These are phyloP conservation scores for Pseudogymnoascus pannorum DNA, from an alignment of 2,329 filamentous ascomycete species.

Conservation along the genomic window DNA sequence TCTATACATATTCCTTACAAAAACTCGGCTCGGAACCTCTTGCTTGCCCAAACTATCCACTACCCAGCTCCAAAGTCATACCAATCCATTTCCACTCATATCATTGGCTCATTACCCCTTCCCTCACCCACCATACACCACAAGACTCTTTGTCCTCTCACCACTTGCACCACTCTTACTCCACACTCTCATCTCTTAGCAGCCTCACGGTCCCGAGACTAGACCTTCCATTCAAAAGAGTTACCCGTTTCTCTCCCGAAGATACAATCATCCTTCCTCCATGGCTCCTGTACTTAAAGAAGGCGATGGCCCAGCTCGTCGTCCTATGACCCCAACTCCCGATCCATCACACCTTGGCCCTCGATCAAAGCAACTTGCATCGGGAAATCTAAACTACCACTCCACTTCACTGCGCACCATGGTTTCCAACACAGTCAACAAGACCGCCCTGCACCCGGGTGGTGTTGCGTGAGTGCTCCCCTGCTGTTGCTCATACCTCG, in stretches of 20 bases:
- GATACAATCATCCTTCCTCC: not conserved
- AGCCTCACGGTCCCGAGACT: not conserved
- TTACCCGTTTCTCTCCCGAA: not conserved
- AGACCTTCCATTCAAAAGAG: not conserved
- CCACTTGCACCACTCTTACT: not conserved
- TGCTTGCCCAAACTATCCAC: not conserved
- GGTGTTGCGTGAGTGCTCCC: conserved; percentile 25
- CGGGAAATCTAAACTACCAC: conserved; percentile 21
- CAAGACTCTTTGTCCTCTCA: not conserved
- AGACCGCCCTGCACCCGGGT: conserved; percentile 21
- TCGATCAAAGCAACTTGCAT: conserved; percentile 18
- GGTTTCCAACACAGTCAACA: conserved; percentile 26
- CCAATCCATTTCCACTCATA: not conserved
- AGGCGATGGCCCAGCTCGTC: conserved; percentile 10
- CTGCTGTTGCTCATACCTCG: not conserved
- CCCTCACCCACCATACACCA: not conserved
- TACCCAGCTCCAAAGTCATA: not conserved
- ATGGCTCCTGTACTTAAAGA: not conserved
- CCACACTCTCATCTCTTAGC: not conserved
- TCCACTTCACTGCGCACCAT: conserved; percentile 26
- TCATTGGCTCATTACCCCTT: not conserved
- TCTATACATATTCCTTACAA: not conserved
- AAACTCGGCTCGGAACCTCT: not conserved
- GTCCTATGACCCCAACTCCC: conserved; percentile 22
- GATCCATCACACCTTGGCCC: conserved; percentile 23